Evolutionary conservation across 202 grass and related monocot species (phyloP).

Genomic region (Dendrocalamus latiflorus): DNA sequence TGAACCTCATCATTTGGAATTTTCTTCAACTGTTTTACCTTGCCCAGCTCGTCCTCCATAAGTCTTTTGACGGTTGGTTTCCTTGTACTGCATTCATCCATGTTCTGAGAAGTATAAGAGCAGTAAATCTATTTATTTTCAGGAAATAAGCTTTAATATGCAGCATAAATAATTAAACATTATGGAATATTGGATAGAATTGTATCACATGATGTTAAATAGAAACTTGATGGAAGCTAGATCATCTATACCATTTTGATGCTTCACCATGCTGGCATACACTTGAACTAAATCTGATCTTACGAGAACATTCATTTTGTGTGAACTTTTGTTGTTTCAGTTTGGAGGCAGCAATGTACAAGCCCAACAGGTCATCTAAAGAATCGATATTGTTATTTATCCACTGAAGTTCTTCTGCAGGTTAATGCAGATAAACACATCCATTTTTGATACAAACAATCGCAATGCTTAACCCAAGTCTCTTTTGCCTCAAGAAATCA

Average conservation of each 20-base stretch:
- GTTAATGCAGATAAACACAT: not conserved
- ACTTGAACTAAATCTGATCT: not conserved
- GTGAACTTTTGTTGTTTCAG: not conserved
- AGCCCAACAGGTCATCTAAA: not conserved
- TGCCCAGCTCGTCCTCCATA: conserved; percentile 65
- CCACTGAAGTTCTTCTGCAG: not conserved
- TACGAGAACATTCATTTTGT: not conserved
- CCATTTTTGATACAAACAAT: not conserved
- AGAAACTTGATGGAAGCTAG: conserved; percentile 2
- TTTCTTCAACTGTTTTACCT: conserved; percentile 46
- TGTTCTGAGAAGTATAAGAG: conserved; percentile 47
- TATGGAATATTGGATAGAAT: not conserved
- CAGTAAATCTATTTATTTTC: conserved; percentile 4
- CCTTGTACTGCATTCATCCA: conserved; percentile 28
- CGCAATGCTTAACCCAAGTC: not conserved
- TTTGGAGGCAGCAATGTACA: not conserved
- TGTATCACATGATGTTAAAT: not conserved
- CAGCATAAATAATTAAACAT: not conserved
- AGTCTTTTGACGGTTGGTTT: conserved; percentile 68
- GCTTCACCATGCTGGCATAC: not conserved
- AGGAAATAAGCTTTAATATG: not conserved
- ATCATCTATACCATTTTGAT: not conserved
- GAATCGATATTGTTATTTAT: not conserved
- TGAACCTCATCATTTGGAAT: conserved; percentile 68
- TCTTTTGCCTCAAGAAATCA: not conserved